These are phyloP conservation scores for Coemansia sp. DNA, from an alignment of 192 early-diverging fungal genomes.

Conservation along the genomic window DNA sequence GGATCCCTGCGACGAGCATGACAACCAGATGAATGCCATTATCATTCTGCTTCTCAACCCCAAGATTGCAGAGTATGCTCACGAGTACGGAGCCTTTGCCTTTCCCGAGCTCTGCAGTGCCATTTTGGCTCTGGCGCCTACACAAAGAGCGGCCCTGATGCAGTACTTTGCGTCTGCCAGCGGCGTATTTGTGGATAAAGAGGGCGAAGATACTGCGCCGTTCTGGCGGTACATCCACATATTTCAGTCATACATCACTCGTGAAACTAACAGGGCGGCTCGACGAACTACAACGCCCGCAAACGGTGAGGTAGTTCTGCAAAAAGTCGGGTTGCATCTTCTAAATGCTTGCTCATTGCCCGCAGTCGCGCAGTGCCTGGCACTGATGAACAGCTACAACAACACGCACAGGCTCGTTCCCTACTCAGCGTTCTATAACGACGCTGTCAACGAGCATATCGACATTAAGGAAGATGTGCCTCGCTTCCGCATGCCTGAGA, in stretches of 20 bases:
- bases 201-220: slow-evolving; percentile 1
- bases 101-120: slow-evolving; percentile 48
- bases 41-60: slow-evolving; percentile 48
- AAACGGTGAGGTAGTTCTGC: slow-evolving; percentile 8
- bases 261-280: slow-evolving; percentile 21
- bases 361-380: slow-evolving; percentile 32
- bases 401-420: slow-evolving; percentile 55
- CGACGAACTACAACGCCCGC: slow-evolving; percentile 6
- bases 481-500: slow-evolving; percentile 62
- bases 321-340: slow-evolving; percentile 33
- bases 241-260: slow-evolving; percentile 40
- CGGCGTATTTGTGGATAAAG: neutral
- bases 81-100: slow-evolving; percentile 16
- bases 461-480: slow-evolving; percentile 78
- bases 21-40: slow-evolving; percentile 39
- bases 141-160: slow-evolving; percentile 29
- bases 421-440: slow-evolving; percentile 69
- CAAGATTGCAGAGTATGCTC: slow-evolving; percentile 28
- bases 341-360: slow-evolving; percentile 23
- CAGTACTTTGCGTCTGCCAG: slow-evolving; percentile 29
- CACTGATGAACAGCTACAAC: slow-evolving; percentile 60
- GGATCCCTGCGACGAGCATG: slow-evolving; percentile 48
- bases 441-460: slow-evolving; percentile 63
- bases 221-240: slow-evolving; percentile 26
- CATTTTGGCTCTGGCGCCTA: slow-evolving; percentile 25